Conservation (phyloP, 805 yeast species). For the Metschnikowia amazonensis region DNA sequence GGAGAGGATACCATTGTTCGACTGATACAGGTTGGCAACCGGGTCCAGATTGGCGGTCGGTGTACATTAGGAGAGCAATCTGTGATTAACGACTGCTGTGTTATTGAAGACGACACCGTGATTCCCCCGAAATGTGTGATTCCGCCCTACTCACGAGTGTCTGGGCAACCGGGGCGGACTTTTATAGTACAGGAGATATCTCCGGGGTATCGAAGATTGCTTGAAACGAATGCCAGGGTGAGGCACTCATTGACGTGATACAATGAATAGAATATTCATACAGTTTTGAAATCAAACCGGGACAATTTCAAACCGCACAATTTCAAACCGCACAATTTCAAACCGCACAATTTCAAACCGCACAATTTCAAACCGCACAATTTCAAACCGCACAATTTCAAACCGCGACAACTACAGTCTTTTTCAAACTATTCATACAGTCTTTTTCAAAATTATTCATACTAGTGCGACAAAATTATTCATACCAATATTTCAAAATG, state of each 20-base stretch:
- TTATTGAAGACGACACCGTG: slow-evolving; percentile 38
- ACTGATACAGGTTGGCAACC: slow-evolving; percentile 43
- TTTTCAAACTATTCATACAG: too few species aligned
- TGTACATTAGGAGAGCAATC: slow-evolving; percentile 37
- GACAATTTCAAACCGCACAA: too few species aligned
- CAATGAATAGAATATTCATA: too few species aligned
- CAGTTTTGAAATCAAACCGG: too few species aligned
- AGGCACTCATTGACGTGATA: slow-evolving; percentile 13
- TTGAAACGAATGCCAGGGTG: slow-evolving; percentile 34
- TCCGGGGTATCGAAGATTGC: slow-evolving; percentile 31
- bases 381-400: too few species aligned
- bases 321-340: too few species aligned
- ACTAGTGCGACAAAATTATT: too few species aligned
- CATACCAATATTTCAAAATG: too few species aligned
- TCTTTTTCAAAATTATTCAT: too few species aligned
- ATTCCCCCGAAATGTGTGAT: slow-evolving; percentile 43
- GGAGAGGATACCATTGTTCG: slow-evolving; percentile 33
- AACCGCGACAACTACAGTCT: too few species aligned
- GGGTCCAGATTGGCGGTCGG: slow-evolving; percentile 44
- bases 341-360: too few species aligned
- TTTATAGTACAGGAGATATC: slow-evolving; percentile 25
- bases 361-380: too few species aligned
- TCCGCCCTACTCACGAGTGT: slow-evolving; percentile 52
- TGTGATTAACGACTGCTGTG: slow-evolving; percentile 50
- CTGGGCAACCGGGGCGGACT: slow-evolving; percentile 35